Percentiles rank a stretch among this genome's conserved stretches.
phyloP scores from a whole-genome alignment of 2,329 filamentous ascomycete species.

The Tolypocladium ophioglossoides region DNA sequence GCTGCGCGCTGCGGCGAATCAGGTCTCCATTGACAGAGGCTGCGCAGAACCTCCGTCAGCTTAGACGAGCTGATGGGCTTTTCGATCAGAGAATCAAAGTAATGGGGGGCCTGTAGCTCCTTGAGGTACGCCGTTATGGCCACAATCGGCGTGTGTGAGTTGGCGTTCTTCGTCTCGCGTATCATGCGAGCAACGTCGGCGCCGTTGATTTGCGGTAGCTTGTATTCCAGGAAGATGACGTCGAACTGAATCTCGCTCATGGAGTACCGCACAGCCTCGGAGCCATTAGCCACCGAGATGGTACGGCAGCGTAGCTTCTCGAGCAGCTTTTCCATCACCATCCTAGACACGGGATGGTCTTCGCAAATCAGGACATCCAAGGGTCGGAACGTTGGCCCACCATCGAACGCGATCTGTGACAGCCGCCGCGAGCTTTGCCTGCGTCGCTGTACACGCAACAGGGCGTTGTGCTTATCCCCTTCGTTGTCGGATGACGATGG shows the following conservation, averaged over 20 bases:
- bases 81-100: conserved; percentile 91
- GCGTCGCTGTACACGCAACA: conserved; percentile 83
- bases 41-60: conserved; percentile 75
- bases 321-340: conserved; percentile 97
- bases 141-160: conserved; percentile 89
- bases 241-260: conserved; percentile 98
- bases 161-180: conserved; percentile 89
- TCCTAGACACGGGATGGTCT: conserved; percentile 89
- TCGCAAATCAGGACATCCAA: conserved; percentile 94
- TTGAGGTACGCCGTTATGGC: conserved; percentile 98
- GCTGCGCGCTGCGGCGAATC: conserved; percentile 40
- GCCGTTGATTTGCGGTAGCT: conserved; percentile 87
- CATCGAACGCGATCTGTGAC: conserved; percentile 79
- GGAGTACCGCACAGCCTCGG: conserved; percentile 85
- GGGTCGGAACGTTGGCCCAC: conserved; percentile 78
- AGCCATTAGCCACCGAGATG: conserved; percentile 80
- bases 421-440: conserved; percentile 92
- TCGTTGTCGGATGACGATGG: conserved; percentile 97
- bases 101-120: conserved; percentile 86
- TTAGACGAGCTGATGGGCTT: conserved; percentile 94
- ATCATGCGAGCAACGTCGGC: conserved; percentile 97
- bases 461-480: conserved; percentile 79
- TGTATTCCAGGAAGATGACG: conserved; percentile 97
- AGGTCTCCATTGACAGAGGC: conserved; percentile 88
- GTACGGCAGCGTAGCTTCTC: conserved; percentile 93